Evolutionary conservation across 2,329 filamentous ascomycete genomes (phyloP).

Genomic region (Aspergillus fumigatiaffinis): DNA sequence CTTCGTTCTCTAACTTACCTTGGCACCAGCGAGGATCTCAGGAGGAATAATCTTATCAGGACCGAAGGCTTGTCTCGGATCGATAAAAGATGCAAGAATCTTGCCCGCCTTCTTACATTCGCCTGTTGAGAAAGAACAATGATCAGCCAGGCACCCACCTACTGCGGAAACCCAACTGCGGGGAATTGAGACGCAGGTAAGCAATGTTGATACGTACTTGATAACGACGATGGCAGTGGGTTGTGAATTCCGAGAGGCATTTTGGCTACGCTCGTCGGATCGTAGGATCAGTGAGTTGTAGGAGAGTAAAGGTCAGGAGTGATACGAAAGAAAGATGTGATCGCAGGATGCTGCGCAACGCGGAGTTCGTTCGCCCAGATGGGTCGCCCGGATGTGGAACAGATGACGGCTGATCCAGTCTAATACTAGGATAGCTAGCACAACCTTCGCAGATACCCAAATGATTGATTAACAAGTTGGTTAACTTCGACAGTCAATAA

Average conservation of each 20-base stretch:
- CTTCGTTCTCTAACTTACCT: conserved; percentile 51
- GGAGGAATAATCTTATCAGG: conserved; percentile 97
- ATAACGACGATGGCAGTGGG: conserved; percentile 46
- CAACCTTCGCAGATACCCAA: not conserved
- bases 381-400: conserved; percentile 22
- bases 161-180: conserved; percentile 24
- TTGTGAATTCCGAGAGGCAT: conserved; percentile 46
- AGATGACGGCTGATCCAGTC: conserved; percentile 18
- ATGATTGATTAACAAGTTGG: not conserved
- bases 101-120: conserved; percentile 97
- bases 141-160: conserved; percentile 27
- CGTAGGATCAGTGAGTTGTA: conserved; percentile 1
- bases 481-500: not conserved
- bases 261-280: conserved; percentile 19
- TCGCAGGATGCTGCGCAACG: conserved; percentile 10
- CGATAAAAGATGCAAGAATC: conserved; percentile 91
- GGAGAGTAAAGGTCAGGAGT: conserved; percentile 5
- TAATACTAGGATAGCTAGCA: not conserved
- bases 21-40: conserved; percentile 81
- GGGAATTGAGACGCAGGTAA: conserved; percentile 23
- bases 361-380: conserved; percentile 14
- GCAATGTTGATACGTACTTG: conserved; percentile 36
- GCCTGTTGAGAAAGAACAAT: conserved; percentile 52
- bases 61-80: conserved; percentile 87
- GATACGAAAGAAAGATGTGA: conserved; percentile 10